Conservation (phyloP, 2,329 filamentous ascomycete genomes). For the Raffaelea albimanens region DNA sequence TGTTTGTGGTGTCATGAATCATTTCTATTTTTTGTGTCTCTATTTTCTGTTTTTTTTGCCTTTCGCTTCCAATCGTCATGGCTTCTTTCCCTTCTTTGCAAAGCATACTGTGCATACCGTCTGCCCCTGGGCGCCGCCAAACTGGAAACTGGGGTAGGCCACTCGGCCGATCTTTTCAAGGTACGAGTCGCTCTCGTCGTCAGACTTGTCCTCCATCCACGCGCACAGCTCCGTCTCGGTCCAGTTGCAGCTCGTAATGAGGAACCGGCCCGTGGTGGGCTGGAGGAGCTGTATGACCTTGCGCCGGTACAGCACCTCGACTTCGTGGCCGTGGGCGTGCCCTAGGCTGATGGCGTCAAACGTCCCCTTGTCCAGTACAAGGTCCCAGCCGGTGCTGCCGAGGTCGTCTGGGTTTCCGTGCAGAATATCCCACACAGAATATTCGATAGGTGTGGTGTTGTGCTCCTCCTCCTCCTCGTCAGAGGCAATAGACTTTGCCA, state of each 20-base stretch:
- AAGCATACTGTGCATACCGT: constrained; percentile 86
- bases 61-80: neutral
- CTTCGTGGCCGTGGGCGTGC: constrained; percentile 41
- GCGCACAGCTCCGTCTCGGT: constrained; percentile 73
- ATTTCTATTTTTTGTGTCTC: neutral
- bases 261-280: constrained; percentile 54
- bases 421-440: constrained; percentile 56
- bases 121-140: constrained; percentile 81
- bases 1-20: neutral
- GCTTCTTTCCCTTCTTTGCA: constrained; percentile 25
- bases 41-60: neutral
- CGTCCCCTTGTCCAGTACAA: constrained; percentile 95
- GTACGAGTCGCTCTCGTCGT: constrained; percentile 7
- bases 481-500: constrained; percentile 55
- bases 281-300: constrained; percentile 61
- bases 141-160: constrained; percentile 78
- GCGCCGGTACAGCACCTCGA: constrained; percentile 66
- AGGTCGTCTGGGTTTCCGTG: constrained; percentile 23
- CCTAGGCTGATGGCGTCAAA: constrained; percentile 90
- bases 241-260: constrained; percentile 98
- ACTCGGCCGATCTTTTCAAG: constrained; percentile 59
- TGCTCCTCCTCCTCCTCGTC: constrained; percentile 6
- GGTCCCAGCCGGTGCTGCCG: constrained; percentile 52
- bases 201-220: constrained; percentile 58
- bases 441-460: constrained; percentile 23